A percentile compares a stretch with the other conserved stretches of the same genome.
These are phyloP conservation scores for Leccinum cinnamomeum DNA, from an alignment of 1,284 basidiomycete genomes.

Conservation along the genomic window DNA sequence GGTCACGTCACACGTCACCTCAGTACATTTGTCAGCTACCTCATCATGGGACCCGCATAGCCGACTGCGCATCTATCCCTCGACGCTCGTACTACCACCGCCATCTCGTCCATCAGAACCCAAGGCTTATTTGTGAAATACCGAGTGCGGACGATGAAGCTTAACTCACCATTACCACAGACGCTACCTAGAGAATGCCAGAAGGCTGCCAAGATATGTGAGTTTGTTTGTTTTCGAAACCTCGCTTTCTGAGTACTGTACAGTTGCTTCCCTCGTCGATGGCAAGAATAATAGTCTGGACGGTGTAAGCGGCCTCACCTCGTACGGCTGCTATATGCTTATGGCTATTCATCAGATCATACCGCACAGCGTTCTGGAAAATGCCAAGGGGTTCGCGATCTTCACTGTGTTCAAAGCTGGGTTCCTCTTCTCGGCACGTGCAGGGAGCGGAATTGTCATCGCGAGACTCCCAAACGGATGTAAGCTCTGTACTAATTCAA, in stretches of 20 bases:
- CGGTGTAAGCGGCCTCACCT: constrained; percentile 39
- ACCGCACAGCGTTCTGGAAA: constrained; percentile 64
- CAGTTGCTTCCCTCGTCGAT: constrained; percentile 76
- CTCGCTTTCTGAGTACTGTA: constrained; percentile 13
- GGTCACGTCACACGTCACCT: constrained; percentile 30
- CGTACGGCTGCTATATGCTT: background rate
- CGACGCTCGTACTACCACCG: constrained; percentile 1
- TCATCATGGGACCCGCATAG: constrained; percentile 11
- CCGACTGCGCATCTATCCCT: constrained; percentile 19
- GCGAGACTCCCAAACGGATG: constrained; percentile 82
- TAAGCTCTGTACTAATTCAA: constrained; percentile 43
- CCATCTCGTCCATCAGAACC: background rate
- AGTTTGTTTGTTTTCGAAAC: constrained; percentile 27
- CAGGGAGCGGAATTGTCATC: constrained; percentile 91
- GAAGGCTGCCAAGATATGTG: constrained; percentile 76
- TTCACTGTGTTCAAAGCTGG: constrained; percentile 81
- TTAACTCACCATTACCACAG: constrained; percentile 69
- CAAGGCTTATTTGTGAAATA: background rate
- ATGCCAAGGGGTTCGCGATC: constrained; percentile 84
- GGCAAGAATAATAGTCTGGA: constrained; percentile 71
- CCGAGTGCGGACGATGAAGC: constrained; percentile 47
- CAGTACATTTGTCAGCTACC: constrained; percentile 19
- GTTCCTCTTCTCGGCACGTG: constrained; percentile 76
- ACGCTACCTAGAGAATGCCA: constrained; percentile 69
- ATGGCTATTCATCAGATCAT: constrained; percentile 46